Conservation (phyloP, 2,329 filamentous ascomycete genomes). For the Diplodia seriata region DNA sequence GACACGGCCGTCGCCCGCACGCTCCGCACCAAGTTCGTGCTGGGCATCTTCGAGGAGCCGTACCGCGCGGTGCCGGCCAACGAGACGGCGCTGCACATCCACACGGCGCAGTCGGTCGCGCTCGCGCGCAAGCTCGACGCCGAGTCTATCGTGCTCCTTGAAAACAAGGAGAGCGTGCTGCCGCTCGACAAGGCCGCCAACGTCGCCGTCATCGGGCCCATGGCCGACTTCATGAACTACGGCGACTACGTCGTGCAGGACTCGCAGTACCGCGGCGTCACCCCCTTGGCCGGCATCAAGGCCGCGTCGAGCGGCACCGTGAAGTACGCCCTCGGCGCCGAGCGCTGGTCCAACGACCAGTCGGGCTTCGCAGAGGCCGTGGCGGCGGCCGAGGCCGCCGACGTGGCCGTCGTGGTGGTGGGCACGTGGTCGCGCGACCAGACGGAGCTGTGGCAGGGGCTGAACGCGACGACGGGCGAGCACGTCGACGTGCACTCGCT, state of each 20-base stretch:
- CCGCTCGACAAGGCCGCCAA: conserved; percentile 71
- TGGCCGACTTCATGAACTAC: conserved; percentile 76
- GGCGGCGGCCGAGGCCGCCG: conserved; percentile 68
- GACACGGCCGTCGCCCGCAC: conserved; percentile 70
- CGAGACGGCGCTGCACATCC: conserved; percentile 65
- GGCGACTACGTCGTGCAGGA: conserved; percentile 75
- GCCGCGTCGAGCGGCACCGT: conserved; percentile 64
- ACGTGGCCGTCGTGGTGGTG: conserved; percentile 75
- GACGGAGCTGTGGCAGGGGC: conserved; percentile 70
- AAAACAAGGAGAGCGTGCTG: conserved; percentile 70
- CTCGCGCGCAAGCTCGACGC: conserved; percentile 70
- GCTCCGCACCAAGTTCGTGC: conserved; percentile 71
- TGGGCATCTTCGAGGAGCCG: conserved; percentile 75
- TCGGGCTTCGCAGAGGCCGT: conserved; percentile 72
- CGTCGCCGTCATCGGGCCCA: conserved; percentile 76
- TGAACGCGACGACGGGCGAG: conserved; percentile 78
- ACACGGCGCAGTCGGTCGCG: conserved; percentile 64
- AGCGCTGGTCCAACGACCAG: conserved; percentile 74
- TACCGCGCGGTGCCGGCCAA: conserved; percentile 65
- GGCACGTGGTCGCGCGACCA: conserved; percentile 80
- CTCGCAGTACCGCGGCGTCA: conserved; percentile 70
- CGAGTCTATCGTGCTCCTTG: conserved; percentile 75
- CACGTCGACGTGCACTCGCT: conserved; percentile 71
- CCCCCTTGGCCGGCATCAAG: conserved; percentile 72
- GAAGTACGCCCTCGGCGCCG: conserved; percentile 72